Evolutionary conservation across 2,329 filamentous ascomycete species (phyloP), one percentile per base, ranked within the genome.

Genomic region (Phaeosphaeria sp.): DNA sequence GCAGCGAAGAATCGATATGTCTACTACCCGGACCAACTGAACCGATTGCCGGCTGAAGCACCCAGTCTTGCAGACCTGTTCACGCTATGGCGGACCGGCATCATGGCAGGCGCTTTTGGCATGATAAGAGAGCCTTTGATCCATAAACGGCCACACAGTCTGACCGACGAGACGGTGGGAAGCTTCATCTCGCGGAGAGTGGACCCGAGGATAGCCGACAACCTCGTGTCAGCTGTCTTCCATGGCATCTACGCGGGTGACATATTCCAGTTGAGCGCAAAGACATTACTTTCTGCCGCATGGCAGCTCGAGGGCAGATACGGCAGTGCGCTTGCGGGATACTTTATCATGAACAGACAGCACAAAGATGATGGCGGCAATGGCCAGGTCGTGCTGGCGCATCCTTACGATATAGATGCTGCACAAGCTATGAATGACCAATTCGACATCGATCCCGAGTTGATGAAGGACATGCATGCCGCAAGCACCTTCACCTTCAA

Each of bases 201-300:
- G 17, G 82, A 83, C 44, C 79, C 82, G 21, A 75, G 81, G 33
- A 63, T 90, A 6, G 87, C 87, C 15, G 83, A 95, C 65, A 93
- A 96, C 67, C 53, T 97, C 18, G 78, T 87, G 6, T 97, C 92
- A 5, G 92, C 89, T 1, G 72, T 87, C 1, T 77, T 92, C 52
- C 95, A 98, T 76, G 95, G 95, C 43, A 92, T 98, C 57, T 97
- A 96, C 76, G 95, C 93, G 21, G 95, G 95, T 5, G 91, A 97
- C 77, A 87, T 96, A 48, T 87, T 91, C 74, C 84, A 89, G 72
- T 81, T 98, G 50, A 97, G 93, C 76, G 87, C 87, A 48, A 87
- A 87, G 66, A 87, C 86, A 50, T 80, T 90, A 42, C 72, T 89
- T 41, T 78, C 89, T 10, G 65, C 77, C 23, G 55, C 80, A 0